Evolutionary conservation across 1,139 yeast species (phyloP), one percentile per base, ranked within the genome.

Genomic region (Zygosaccharomyces sapae): DNA sequence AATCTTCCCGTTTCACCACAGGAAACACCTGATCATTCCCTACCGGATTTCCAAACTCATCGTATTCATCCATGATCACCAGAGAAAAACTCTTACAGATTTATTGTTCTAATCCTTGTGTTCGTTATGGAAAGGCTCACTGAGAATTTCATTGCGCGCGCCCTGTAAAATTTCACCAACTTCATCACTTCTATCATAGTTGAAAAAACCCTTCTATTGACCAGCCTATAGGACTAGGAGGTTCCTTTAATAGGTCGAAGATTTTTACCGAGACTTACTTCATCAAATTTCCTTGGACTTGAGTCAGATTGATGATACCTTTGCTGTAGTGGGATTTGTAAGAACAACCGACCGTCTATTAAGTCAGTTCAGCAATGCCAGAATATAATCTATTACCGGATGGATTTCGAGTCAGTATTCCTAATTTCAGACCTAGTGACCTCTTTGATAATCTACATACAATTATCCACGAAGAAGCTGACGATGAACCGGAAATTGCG

Each of bases 1-100:
- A 12, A 13, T 19, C 35, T 6, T 48, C 49, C 43, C 33, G 50
- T 49, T 48, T 13, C 51, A 7, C 39, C 49, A 6, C 12, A 3
- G 9, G 4, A 38, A 12, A 27, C 2, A 27, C 34, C 36, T 42
- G 48, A 39, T 30, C 50, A 44, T 10, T 27, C 5, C 8, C 41
- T 27, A 88, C 74, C 40, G 76, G 75, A 44, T 57, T 49, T 19
- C 65, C 70, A 51, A 60, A 73, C 77, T 88, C 96, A 66, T 87
- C 96, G 65, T 83, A 86, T 24, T 78, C 65, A 51, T 80, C 85
- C 41, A 38, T 38, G 18, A 8, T 8, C 38, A 75, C 80, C 49
- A 75, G 75, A 64, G 63, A 40, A 24, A 3, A 8, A 8, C 9
- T n/a, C 22, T 22, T 18, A 5, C 9, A 12, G 18, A 6, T 35